phyloP scores from a whole-genome alignment of 495 filamentous ascomycete species.

The Neurospora sp. region DNA sequence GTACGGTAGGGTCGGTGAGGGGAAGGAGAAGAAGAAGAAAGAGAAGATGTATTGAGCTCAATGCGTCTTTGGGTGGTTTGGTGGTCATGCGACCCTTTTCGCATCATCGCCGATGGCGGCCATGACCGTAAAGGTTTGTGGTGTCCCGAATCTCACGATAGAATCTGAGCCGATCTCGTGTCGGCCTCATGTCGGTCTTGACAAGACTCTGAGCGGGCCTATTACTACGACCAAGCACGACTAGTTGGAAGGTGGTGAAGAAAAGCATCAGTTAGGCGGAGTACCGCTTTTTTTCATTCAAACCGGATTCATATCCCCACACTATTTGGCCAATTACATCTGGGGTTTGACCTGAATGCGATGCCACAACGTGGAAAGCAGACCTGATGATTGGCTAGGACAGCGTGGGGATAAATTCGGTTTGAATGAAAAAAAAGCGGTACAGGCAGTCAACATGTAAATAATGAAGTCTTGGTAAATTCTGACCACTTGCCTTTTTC shows the following conservation, averaged over 20 bases:
- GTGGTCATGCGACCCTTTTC: neutral
- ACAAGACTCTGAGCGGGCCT: neutral
- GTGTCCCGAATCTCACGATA: neutral
- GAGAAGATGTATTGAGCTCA: neutral
- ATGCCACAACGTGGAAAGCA: too few species aligned
- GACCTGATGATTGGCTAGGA: too few species aligned
- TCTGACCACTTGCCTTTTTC: neutral
- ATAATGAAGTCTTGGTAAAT: neutral
- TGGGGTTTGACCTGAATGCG: too few species aligned
- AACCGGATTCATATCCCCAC: too few species aligned
- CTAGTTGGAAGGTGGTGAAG: neutral
- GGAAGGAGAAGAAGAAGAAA: neutral
- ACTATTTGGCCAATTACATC: too few species aligned
- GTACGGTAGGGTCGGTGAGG: neutral
- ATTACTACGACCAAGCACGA: neutral
- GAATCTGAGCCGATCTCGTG: neutral
- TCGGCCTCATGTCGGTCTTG: neutral
- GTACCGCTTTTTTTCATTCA: neutral
- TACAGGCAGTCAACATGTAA: neutral
- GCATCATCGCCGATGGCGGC: neutral
- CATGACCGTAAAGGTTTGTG: neutral
- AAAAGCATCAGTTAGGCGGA: neutral
- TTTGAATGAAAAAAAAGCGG: too few species aligned
- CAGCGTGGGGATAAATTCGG: too few species aligned
- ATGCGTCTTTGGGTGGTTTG: neutral